phyloP scores from a whole-genome alignment of 352 stramenopile genomes.

The Phytophthora constricta region DNA sequence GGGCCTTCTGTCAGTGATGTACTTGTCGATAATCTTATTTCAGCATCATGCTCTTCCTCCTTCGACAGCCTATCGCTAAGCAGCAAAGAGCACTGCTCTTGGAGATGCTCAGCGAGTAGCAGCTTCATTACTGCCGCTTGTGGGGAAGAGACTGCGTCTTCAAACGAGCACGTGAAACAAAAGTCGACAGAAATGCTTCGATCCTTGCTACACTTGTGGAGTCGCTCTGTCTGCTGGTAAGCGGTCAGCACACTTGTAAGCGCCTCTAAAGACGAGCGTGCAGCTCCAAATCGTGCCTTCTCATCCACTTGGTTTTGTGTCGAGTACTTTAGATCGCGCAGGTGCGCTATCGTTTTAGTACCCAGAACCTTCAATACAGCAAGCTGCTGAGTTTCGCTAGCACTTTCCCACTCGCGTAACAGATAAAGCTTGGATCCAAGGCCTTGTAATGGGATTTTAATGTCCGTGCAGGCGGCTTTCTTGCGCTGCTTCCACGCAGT shows the following conservation, averaged over 20 bases:
- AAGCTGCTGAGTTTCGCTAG: conserved; percentile 21
- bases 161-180: conserved; percentile 54
- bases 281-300: conserved; percentile 15
- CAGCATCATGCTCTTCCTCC: conserved; percentile 40
- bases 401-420: conserved; percentile 53
- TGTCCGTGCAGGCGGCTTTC: conserved; percentile 22
- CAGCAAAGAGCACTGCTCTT: conserved; percentile 73
- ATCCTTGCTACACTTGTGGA: neutral
- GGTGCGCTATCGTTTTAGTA: conserved; percentile 25
- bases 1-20: neutral
- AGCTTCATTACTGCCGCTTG: conserved; percentile 68
- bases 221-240: conserved; percentile 15
- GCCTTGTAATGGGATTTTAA: conserved; percentile 52
- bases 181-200: conserved; percentile 29
- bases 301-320: neutral
- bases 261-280: conserved; percentile 30
- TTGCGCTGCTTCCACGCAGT: conserved; percentile 50
- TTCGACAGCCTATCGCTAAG: conserved; percentile 61
- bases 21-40: neutral
- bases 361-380: conserved; percentile 27
- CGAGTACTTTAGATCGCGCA: conserved; percentile 25
- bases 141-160: conserved; percentile 45
- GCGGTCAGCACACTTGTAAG: conserved; percentile 27
- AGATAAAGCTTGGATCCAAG: conserved; percentile 61
- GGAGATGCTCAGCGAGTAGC: conserved; percentile 75